Evolutionary conservation across 495 filamentous ascomycete genomes (phyloP), one percentile per base, ranked within the genome.

Genomic region (Venustampulla echinocandica): DNA sequence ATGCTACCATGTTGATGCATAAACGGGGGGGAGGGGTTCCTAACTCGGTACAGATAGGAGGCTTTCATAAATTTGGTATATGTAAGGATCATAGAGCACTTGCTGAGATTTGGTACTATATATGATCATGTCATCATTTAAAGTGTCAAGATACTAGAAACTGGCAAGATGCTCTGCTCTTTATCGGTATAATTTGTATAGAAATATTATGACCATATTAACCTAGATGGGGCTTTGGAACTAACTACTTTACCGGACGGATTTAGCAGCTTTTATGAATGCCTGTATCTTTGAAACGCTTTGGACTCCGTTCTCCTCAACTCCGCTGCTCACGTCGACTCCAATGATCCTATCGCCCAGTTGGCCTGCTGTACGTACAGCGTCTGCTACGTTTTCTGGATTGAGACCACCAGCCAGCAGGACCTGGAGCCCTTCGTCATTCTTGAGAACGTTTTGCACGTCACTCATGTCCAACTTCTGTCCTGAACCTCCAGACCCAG

Each of bases 311-410:
- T 84, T 75, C 19, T 76, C 77, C 68, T 98, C 92, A 10, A 99
- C 87, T 0, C 92, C 92, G 56, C 85, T 93, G 59, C 88, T 94
- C 3, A 95, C 85, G 69, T 99, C 92, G 28, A 99, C 82, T 1
- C 81, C 90, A 28, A 86, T 67, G 2, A 97, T 77, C 56, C 80
- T 72, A 3, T 66, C 63, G 20, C 67, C 70, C 5, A 71, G 63
- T 13, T 69, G 56, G 3, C 78, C 80, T 24, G 85, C 62, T 20
- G 70, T 69, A 4, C 65, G 57, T 1, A 98, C 64, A 3, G 74
- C 69, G 11, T 76, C 69, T 2, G 62, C 64, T 5, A 97, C 83
- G 63, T 95, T 97, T 1, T 76, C 72, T 2, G 85, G 74, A 34
- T 76, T 74, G 22, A 98, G 58, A 0, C 92, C 92, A 13, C 92